Evolutionary conservation across 2,329 filamentous ascomycete species (phyloP), one percentile per base, ranked within the genome.

Genomic region (Venturia nashicola): DNA sequence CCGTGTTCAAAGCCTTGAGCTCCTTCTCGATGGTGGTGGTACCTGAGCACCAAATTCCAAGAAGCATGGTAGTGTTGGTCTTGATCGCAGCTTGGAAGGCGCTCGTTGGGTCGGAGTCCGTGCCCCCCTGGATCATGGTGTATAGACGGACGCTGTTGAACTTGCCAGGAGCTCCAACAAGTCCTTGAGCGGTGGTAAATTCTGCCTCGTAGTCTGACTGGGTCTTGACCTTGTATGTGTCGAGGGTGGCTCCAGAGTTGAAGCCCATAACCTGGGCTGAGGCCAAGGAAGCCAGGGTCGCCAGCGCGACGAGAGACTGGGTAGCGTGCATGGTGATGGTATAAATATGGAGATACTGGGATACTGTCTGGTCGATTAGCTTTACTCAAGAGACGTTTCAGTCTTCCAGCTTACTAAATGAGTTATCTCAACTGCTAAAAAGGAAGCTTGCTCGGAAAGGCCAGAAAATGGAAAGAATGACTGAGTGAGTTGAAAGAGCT

Each of bases 51-150:
- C 73, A 75, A 40, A 75, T 68, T 40, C 73, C 73, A 18, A 75
- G 71, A 5, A 75, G 71, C 6, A 75, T 70, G 66, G 71, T 73
- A 18, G 73, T 71, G 61, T 72, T 71, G 1, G 72, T 74, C 7
- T 69, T 68, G 59, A 74, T 68, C 20, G 73, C 73, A 39, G 73
- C 72, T 2, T 71, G 68, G 65, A 75, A 71, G 7, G 73, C 73
- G 34, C n/a, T 34, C 11, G 48, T 63, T 14, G 61, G 61, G 18
- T 54, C 48, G 61, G 18, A 27, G 44, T 39, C 46, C 1, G 61
- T 63, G n/a, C 61, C 61, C 4, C 61, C 61, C 61, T 63, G 61
- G 12, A 63, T 51, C 44, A 55, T 63, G 34, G 61, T 63, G 61
- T 63, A 63, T 16, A 63, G 61, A 27, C 61, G 61, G 18, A 63